phyloP scores from a whole-genome alignment of 495 filamentous ascomycete genomes.

The Trichoderma orchidacearum region DNA sequence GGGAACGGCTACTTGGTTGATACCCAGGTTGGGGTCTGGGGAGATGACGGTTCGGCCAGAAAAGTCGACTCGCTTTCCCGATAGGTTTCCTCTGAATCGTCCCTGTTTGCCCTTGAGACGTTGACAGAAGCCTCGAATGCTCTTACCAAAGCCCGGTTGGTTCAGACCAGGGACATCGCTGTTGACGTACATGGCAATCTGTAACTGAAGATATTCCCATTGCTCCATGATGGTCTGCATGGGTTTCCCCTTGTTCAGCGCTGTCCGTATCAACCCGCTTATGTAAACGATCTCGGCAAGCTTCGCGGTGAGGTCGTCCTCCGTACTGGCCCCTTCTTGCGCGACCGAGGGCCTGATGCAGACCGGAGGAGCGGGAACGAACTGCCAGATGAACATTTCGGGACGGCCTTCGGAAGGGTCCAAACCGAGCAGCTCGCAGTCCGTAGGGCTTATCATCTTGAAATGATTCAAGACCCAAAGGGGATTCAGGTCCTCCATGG shows the following conservation, averaged over 20 bases:
- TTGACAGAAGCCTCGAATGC: conserved; percentile 86
- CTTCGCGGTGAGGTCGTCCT: conserved; percentile 93
- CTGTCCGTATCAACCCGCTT: conserved; percentile 67
- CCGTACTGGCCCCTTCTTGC: conserved; percentile 81
- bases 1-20: conserved; percentile 89
- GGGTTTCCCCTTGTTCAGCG: conserved; percentile 65
- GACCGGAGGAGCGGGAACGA: conserved; percentile 82
- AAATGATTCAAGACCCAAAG: conserved; percentile 81
- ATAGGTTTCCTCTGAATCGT: conserved; percentile 90
- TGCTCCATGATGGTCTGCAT: conserved; percentile 91
- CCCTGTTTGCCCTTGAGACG: conserved; percentile 94
- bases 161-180: conserved; percentile 87
- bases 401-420: conserved; percentile 77
- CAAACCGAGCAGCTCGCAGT: conserved; percentile 85
- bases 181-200: conserved; percentile 95
- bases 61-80: conserved; percentile 97
- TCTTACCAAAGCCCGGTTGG: conserved; percentile 57
- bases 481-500: conserved; percentile 87
- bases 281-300: conserved; percentile 86
- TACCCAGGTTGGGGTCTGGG: conserved; percentile 84
- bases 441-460: conserved; percentile 65
- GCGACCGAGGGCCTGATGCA: conserved; percentile 87
- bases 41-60: conserved; percentile 96
- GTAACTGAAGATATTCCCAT: conserved; percentile 92
- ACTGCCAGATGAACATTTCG: conserved; percentile 97